A percentile compares a stretch with the other conserved stretches of the same genome.
phyloP scores from a whole-genome alignment of 2,329 filamentous ascomycete species.

The Coniochaeta sp. region DNA sequence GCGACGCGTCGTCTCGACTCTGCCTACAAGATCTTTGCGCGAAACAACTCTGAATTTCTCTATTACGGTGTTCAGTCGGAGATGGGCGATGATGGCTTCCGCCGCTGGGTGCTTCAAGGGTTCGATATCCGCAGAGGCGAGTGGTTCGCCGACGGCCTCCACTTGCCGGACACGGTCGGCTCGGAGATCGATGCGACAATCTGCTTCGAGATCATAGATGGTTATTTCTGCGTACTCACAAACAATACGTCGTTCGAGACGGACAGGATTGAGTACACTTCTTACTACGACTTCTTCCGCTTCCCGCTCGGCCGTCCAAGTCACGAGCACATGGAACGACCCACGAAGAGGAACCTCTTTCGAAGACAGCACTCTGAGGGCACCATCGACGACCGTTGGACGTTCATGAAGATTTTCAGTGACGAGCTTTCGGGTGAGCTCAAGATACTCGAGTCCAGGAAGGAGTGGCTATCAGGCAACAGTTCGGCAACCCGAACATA shows the following conservation, averaged over 20 bases:
- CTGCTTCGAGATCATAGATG: conserved; percentile 64
- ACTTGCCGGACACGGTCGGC: conserved; percentile 52
- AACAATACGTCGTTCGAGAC: conserved; percentile 55
- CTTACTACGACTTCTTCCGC: conserved; percentile 60
- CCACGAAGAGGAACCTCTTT: conserved; percentile 46
- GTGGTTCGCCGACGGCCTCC: conserved; percentile 36
- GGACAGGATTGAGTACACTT: conserved; percentile 59
- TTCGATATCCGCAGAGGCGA: conserved; percentile 33
- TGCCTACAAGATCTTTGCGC: conserved; percentile 55
- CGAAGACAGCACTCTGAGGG: conserved; percentile 62
- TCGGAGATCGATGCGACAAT: conserved; percentile 58
- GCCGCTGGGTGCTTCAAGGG: conserved; percentile 55
- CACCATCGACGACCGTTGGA: conserved; percentile 68
- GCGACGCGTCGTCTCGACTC: conserved; percentile 33
- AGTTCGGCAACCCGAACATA: conserved; percentile 57
- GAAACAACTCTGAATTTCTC: conserved; percentile 53
- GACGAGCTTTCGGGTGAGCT: conserved; percentile 52
- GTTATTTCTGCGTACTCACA: conserved; percentile 61
- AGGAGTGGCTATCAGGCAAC: conserved; percentile 51
- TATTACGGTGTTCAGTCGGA: conserved; percentile 60
- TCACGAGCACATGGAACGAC: conserved; percentile 27
- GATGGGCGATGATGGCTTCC: conserved; percentile 42
- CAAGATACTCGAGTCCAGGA: conserved; percentile 58
- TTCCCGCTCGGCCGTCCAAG: conserved; percentile 47
- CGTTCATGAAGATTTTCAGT: conserved; percentile 51